A percentile compares a stretch with the other conserved stretches of the same genome.
These are phyloP conservation scores for Phytophthora fragariae DNA, from an alignment of 352 stramenopile species.

Conservation along the genomic window DNA sequence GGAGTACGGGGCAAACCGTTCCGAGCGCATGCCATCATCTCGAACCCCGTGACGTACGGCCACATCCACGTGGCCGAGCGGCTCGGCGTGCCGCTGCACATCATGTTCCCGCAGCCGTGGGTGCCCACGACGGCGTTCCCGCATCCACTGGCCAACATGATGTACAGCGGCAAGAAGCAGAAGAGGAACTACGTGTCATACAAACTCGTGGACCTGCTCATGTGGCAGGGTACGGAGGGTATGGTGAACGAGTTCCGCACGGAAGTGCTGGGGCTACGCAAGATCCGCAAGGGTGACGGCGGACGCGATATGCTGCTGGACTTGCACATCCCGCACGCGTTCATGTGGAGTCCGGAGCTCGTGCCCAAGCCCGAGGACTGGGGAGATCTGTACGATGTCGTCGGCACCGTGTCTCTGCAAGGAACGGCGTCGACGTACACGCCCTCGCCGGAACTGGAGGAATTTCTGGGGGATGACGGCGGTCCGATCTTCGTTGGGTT, in stretches of 20 bases:
- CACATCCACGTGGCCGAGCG: constrained; percentile 93
- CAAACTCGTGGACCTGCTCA: constrained; percentile 54
- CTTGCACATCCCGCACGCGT: constrained; percentile 65
- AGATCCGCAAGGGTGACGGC: constrained; percentile 48
- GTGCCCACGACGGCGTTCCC: constrained; percentile 86
- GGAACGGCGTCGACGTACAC: constrained; percentile 38
- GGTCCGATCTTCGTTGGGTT: constrained; percentile 94
- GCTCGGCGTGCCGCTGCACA: constrained; percentile 91
- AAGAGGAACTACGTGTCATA: constrained; percentile 62
- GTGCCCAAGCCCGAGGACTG: constrained; percentile 69
- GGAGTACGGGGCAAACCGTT: constrained; percentile 61
- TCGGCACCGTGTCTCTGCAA: constrained; percentile 55
- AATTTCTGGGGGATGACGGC: constrained; percentile 48
- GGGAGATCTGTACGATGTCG: constrained; percentile 55
- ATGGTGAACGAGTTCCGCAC: constrained; percentile 68
- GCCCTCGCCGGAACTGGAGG: constrained; percentile 24
- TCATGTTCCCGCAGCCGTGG: constrained; percentile 94
- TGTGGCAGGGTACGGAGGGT: constrained; percentile 55
- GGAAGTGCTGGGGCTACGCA: constrained; percentile 32
- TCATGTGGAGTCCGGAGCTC: constrained; percentile 64
- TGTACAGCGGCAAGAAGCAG: constrained; percentile 66
- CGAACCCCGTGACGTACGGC: constrained; percentile 91
- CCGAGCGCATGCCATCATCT: constrained; percentile 92
- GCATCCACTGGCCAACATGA: constrained; percentile 85
- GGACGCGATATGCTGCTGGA: constrained; percentile 48